Percentiles rank a stretch among this genome's conserved stretches.
Evolutionary conservation across 148 eudicot genomes (phyloP).

Genomic region (Silene latifolia): DNA sequence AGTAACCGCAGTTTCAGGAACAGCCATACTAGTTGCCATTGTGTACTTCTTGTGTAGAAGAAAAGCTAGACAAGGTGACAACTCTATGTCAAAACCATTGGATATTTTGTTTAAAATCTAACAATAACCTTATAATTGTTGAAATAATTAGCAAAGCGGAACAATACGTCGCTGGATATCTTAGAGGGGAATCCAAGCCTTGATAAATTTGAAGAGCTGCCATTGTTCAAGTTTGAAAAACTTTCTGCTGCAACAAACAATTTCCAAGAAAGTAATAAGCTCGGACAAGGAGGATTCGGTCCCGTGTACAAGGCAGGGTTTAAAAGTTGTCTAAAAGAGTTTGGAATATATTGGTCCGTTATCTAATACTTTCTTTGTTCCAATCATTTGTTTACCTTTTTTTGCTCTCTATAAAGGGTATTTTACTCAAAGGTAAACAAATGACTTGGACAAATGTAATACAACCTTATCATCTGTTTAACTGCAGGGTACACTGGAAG

Average conservation of each 20-base stretch:
- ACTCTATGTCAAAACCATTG: too few species aligned
- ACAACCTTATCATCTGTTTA: background rate
- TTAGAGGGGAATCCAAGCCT: background rate
- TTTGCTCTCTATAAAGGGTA: too few species aligned
- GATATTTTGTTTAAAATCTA: too few species aligned
- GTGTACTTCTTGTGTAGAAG: constrained; percentile 18
- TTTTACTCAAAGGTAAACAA: too few species aligned
- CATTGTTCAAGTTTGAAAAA: constrained; percentile 23
- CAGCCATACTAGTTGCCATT: constrained; percentile 8
- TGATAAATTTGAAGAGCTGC: constrained; percentile 24
- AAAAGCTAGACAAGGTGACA: background rate
- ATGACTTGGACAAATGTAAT: too few species aligned
- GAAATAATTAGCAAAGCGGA: background rate
- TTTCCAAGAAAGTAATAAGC: constrained; percentile 28
- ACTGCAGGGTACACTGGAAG: constrained; percentile 28
- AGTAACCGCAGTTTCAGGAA: constrained; percentile 10
- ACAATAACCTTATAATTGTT: background rate
- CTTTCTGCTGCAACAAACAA: constrained; percentile 29
- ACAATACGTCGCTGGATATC: background rate
- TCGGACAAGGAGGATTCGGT: constrained; percentile 53
- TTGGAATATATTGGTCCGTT: too few species aligned
- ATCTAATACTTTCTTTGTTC: too few species aligned
- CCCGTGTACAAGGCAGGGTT: constrained; percentile 35
- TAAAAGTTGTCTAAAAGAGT: too few species aligned
- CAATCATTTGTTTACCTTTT: too few species aligned